Conservation (phyloP, 805 yeast species). For the Candida gorgasii region DNA sequence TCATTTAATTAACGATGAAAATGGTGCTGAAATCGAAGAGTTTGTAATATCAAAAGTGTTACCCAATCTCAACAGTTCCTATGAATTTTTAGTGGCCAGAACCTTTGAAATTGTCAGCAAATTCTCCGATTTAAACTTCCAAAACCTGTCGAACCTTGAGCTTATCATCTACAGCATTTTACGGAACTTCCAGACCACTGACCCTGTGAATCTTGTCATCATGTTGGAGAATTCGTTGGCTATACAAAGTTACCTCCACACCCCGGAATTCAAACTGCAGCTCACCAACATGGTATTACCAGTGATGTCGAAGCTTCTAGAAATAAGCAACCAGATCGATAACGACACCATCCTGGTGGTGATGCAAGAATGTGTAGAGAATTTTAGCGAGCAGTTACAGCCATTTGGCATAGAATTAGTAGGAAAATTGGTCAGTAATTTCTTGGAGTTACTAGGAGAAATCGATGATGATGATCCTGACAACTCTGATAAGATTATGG, state of each 20-base stretch:
- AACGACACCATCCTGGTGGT: conserved; percentile 85
- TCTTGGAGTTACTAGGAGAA: conserved; percentile 39
- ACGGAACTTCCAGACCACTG: conserved; percentile 23
- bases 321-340: conserved; percentile 77
- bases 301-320: conserved; percentile 77
- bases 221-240: conserved; percentile 84
- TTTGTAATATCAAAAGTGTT: conserved; percentile 64
- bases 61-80: conserved; percentile 64
- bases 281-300: conserved; percentile 70
- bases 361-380: conserved; percentile 94
- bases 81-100: conserved; percentile 73
- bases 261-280: conserved; percentile 66
- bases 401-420: conserved; percentile 73
- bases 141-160: conserved; percentile 23
- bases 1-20: conserved; percentile 41
- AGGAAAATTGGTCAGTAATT: conserved; percentile 66
- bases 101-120: conserved; percentile 65
- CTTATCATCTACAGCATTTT: conserved; percentile 36
- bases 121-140: conserved; percentile 62
- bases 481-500: conserved; percentile 69
- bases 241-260: conserved; percentile 71
- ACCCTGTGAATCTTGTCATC: conserved; percentile 57
- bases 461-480: conserved; percentile 38
- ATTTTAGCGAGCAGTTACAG: conserved; percentile 77
- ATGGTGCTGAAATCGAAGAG: conserved; percentile 53